Evolutionary conservation across 2,329 filamentous ascomycete genomes (phyloP).

Genomic region (Nannizziopsis barbatae): DNA sequence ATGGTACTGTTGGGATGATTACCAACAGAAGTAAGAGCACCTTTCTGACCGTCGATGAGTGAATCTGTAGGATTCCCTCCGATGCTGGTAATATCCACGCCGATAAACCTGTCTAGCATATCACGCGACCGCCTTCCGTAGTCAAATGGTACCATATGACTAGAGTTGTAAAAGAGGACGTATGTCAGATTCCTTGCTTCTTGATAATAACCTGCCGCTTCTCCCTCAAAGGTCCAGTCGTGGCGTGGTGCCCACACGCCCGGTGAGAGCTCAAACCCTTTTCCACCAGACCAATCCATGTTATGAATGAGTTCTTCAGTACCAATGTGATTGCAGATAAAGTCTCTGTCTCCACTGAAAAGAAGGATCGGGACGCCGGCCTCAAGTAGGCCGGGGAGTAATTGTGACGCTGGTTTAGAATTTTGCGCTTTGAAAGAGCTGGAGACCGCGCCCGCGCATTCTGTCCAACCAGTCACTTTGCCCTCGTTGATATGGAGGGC

Average conservation of each 20-base stretch:
- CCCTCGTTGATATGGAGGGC: slow-evolving; percentile 74
- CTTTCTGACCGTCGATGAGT: slow-evolving; percentile 73
- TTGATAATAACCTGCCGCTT: slow-evolving; percentile 84
- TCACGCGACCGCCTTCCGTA: slow-evolving; percentile 75
- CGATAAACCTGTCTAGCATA: slow-evolving; percentile 96
- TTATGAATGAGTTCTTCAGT: slow-evolving; percentile 85
- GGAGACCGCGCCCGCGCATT: slow-evolving; percentile 74
- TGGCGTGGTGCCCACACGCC: slow-evolving; percentile 85
- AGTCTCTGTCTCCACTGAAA: slow-evolving; percentile 85
- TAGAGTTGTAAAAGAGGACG: slow-evolving; percentile 86
- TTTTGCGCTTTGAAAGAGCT: slow-evolving; percentile 57
- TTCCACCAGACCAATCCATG: slow-evolving; percentile 82
- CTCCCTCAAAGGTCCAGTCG: slow-evolving; percentile 86
- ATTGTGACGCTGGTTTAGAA: slow-evolving; percentile 59
- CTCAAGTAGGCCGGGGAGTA: slow-evolving; percentile 68
- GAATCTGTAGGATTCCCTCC: slow-evolving; percentile 70
- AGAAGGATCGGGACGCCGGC: slow-evolving; percentile 64
- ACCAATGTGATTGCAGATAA: slow-evolving; percentile 95
- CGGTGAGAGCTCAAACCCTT: slow-evolving; percentile 76
- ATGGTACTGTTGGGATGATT: slow-evolving; percentile 58
- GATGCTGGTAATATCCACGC: slow-evolving; percentile 79
- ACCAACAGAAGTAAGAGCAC: slow-evolving; percentile 64
- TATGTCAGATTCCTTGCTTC: slow-evolving; percentile 92
- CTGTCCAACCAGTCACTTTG: slow-evolving; percentile 79
- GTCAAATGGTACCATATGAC: slow-evolving; percentile 97